These are phyloP conservation scores for Vanrija pseudolonga DNA, from an alignment of 1,284 basidiomycete species.

Conservation along the genomic window DNA sequence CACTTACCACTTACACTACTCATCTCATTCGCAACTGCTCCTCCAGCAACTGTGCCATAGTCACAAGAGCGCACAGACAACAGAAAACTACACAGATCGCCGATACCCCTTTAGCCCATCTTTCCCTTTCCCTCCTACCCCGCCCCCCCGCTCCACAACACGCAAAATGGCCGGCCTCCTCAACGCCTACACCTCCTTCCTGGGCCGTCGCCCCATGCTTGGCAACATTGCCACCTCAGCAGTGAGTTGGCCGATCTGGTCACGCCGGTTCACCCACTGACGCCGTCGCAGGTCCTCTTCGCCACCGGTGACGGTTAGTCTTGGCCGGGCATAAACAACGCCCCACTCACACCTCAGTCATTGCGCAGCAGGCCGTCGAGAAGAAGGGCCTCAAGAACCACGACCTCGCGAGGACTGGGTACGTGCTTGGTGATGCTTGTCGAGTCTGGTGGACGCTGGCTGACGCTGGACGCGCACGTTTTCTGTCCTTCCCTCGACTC, in stretches of 20 bases:
- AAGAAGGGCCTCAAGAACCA: slow-evolving; percentile 47
- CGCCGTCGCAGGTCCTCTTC: slow-evolving; percentile 44
- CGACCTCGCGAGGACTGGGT: slow-evolving; percentile 50
- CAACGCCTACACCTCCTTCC: slow-evolving; percentile 37
- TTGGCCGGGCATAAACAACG: too few species aligned
- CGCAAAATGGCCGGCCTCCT: slow-evolving; percentile 42
- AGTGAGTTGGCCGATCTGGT: slow-evolving; percentile 26
- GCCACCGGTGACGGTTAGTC: slow-evolving; percentile 49
- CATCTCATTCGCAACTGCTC: too few species aligned
- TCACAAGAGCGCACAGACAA: too few species aligned
- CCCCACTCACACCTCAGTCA: slow-evolving; percentile 22
- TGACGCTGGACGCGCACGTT: not conserved
- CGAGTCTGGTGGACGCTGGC: not conserved
- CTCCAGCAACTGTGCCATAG: too few species aligned
- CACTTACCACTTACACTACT: too few species aligned
- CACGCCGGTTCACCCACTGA: not conserved
- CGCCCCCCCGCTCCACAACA: slow-evolving; percentile 12
- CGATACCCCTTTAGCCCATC: too few species aligned
- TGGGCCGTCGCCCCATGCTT: slow-evolving; percentile 37
- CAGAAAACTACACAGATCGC: too few species aligned
- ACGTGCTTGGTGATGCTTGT: slow-evolving; percentile 12
- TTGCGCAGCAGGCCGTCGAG: slow-evolving; percentile 55
- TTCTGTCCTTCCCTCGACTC: not conserved
- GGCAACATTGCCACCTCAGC: slow-evolving; percentile 46
- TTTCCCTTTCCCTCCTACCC: too few species aligned